A percentile compares a stretch with the other conserved stretches of the same genome.
These are phyloP conservation scores for Musa schizocarpa DNA, from an alignment of 176 grass and related monocot species.

Conservation along the genomic window DNA sequence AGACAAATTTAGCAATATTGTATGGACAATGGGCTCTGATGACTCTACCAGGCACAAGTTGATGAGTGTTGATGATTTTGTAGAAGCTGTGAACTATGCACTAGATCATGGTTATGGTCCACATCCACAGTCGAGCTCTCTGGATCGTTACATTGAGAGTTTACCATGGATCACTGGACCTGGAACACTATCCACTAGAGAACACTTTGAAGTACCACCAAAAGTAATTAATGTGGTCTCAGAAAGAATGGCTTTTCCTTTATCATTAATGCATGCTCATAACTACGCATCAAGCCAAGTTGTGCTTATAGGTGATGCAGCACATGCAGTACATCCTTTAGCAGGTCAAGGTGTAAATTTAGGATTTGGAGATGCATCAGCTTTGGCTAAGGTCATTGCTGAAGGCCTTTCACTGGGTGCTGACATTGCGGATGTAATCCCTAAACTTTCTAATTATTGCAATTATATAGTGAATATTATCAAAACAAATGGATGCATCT, in stretches of 20 bases:
- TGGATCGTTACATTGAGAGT: slow-evolving; percentile 51
- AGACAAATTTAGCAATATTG: slow-evolving; percentile 85
- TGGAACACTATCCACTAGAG: slow-evolving; percentile 50
- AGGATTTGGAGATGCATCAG: slow-evolving; percentile 71
- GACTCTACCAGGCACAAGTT: slow-evolving; percentile 50
- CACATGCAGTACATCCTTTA: slow-evolving; percentile 83
- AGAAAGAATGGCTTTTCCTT: slow-evolving; percentile 73
- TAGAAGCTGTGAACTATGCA: slow-evolving; percentile 66
- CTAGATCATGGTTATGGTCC: slow-evolving; percentile 74
- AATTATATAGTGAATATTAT: not conserved
- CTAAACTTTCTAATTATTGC: not conserved
- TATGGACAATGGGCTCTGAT: slow-evolving; percentile 93
- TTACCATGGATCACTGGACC: slow-evolving; percentile 42
- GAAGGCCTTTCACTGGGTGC: slow-evolving; percentile 58
- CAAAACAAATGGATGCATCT: not conserved
- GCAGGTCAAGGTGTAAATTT: slow-evolving; percentile 94
- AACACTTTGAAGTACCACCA: slow-evolving; percentile 78
- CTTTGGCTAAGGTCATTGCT: slow-evolving; percentile 61
- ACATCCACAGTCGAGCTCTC: slow-evolving; percentile 37
- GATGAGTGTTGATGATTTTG: slow-evolving; percentile 64
- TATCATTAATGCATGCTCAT: slow-evolving; percentile 71
- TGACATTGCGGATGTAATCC: slow-evolving; percentile 62
- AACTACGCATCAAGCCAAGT: slow-evolving; percentile 59
- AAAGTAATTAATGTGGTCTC: slow-evolving; percentile 49
- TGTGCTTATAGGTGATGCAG: slow-evolving; percentile 78